Evolutionary conservation across 116 monocot species (phyloP).

Genomic region (Iris pallida): DNA sequence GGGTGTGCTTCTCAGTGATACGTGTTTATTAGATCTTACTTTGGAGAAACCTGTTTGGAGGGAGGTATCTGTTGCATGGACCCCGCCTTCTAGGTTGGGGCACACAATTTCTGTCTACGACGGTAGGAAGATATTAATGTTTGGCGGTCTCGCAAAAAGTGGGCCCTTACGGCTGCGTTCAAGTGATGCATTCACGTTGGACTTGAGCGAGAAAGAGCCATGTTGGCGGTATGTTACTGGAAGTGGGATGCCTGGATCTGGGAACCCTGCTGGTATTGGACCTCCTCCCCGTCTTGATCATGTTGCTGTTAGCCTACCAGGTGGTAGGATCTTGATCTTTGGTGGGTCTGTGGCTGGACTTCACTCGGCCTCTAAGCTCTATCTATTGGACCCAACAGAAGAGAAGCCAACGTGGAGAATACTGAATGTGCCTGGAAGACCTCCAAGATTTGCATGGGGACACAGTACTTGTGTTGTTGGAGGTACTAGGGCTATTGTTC

Average conservation of each 20-base stretch:
- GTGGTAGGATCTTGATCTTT: conserved; percentile 36
- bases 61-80: conserved; percentile 36
- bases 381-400: conserved; percentile 51
- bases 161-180: conserved; percentile 33
- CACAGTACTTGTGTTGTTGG: conserved; percentile 62
- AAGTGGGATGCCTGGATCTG: conserved; percentile 37
- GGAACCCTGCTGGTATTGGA: conserved; percentile 31
- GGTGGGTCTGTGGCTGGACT: conserved; percentile 60
- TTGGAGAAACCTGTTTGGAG: conserved; percentile 38
- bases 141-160: conserved; percentile 41
- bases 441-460: conserved; percentile 62
- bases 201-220: conserved; percentile 28
- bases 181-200: conserved; percentile 35
- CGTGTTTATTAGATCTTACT: conserved; percentile 31
- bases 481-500: conserved; percentile 47
- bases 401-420: conserved; percentile 61
- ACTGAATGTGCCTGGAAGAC: conserved; percentile 49
- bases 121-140: conserved; percentile 36
- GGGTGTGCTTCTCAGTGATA: conserved; percentile 40
- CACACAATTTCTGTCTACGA: conserved; percentile 32
- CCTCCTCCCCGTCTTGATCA: conserved; percentile 43
- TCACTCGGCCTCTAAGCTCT: conserved; percentile 55
- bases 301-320: conserved; percentile 37
- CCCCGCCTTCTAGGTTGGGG: conserved; percentile 36
- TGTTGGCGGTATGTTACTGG: conserved; percentile 39